A percentile compares a stretch with the other conserved stretches of the same genome.
Conservation (phyloP, 148 eudicot genomes). For the Hydrangea macrophylla region DNA sequence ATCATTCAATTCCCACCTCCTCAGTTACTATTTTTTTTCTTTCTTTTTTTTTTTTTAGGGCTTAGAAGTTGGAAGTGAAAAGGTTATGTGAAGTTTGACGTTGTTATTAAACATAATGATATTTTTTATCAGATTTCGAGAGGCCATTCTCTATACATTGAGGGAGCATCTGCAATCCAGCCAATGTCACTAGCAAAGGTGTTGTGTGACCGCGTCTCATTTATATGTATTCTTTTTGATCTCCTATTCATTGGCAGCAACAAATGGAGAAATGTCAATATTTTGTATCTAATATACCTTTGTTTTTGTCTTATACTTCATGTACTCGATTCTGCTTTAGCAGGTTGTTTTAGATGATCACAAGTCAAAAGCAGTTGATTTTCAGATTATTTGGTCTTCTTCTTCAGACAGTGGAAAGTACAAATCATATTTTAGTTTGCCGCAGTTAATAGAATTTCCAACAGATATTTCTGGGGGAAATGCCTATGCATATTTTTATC, state of each 20-base stretch:
- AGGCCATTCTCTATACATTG: slow-evolving; percentile 51
- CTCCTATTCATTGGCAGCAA: no score
- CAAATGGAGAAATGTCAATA: no score
- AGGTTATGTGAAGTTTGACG: no score
- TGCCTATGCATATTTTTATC: slow-evolving; percentile 91
- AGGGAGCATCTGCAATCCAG: slow-evolving; percentile 80
- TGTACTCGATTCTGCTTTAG: no score
- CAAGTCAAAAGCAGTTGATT: slow-evolving; percentile 50
- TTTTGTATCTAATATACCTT: no score
- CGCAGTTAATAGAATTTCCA: slow-evolving; percentile 88
- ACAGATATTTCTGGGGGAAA: slow-evolving; percentile 73
- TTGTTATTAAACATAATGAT: slow-evolving; percentile 8
- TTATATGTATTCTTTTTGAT: no score
- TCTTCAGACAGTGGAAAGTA: slow-evolving; percentile 61
- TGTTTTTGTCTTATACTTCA: no score
- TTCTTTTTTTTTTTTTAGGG: no score
- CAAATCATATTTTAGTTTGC: slow-evolving; percentile 62
- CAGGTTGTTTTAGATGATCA: slow-evolving; percentile 70
- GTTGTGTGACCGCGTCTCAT: no score
- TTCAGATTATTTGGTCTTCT: slow-evolving; percentile 73
- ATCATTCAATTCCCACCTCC: no score
- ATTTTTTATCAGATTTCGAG: slow-evolving; percentile 50
- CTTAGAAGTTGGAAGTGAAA: no score
- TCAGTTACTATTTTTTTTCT: no score
- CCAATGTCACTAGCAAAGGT: slow-evolving; percentile 93